phyloP scores from a whole-genome alignment of 805 yeast species.

The Cyberlindnera meyerae region DNA sequence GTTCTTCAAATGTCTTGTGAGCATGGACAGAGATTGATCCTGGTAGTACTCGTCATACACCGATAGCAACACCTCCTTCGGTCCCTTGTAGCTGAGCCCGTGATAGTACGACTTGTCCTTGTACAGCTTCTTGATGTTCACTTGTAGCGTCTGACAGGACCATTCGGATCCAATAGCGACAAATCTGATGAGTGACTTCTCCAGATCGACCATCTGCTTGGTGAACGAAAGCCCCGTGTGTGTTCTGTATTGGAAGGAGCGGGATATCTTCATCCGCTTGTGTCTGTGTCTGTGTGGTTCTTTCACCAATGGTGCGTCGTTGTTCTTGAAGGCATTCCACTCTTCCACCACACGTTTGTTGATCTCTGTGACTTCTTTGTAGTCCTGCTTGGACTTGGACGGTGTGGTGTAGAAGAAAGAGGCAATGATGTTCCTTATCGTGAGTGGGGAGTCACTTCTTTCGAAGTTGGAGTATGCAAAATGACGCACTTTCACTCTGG shows the following conservation, averaged over 20 bases:
- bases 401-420: slow-evolving; percentile 19
- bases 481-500: slow-evolving; percentile 24
- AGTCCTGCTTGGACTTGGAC: slow-evolving; percentile 1
- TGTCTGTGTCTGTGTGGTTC: background rate
- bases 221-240: slow-evolving; percentile 18
- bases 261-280: slow-evolving; percentile 12
- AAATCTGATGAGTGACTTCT: slow-evolving; percentile 10
- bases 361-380: slow-evolving; percentile 6
- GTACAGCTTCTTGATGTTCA: slow-evolving; percentile 20
- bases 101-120: slow-evolving; percentile 11
- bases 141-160: slow-evolving; percentile 25
- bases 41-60: slow-evolving; percentile 26
- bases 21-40: slow-evolving; percentile 13
- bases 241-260: slow-evolving; percentile 17
- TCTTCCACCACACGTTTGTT: slow-evolving; percentile 20
- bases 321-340: slow-evolving; percentile 18
- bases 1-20: slow-evolving; percentile 15
- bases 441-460: slow-evolving; percentile 10
- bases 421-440: slow-evolving; percentile 23
- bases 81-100: background rate
- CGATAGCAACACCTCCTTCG: slow-evolving; percentile 17
- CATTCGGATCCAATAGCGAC: slow-evolving; percentile 23
- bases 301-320: slow-evolving; percentile 2
- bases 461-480: slow-evolving; percentile 22
- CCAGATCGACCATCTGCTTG: slow-evolving; percentile 19